These are phyloP conservation scores for Hyaloperonospora brassicae DNA, from an alignment of 352 stramenopile species.

Conservation along the genomic window DNA sequence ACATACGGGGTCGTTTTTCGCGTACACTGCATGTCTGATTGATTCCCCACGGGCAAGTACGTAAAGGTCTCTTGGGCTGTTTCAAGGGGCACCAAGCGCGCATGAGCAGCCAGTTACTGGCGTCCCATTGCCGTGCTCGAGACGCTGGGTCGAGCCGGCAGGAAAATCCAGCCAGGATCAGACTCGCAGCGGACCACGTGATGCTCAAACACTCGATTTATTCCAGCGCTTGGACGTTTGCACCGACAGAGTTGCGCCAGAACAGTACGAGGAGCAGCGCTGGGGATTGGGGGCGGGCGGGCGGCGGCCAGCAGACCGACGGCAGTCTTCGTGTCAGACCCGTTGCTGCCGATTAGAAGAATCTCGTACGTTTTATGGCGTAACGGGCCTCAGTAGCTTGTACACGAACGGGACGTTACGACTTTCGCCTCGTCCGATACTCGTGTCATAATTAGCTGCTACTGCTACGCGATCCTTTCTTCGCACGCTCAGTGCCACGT, in stretches of 20 bases:
- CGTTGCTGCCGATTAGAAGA: constrained; percentile 11
- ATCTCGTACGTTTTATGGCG: constrained; percentile 12
- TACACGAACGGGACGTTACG: neutral
- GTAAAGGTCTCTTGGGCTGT: neutral
- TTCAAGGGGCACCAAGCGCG: neutral
- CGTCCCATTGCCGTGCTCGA: neutral
- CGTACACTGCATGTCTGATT: too few relatives aligned
- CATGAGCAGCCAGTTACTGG: constrained; percentile 9
- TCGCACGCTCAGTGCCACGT: neutral
- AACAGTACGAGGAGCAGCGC: too few relatives aligned
- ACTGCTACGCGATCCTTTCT: neutral
- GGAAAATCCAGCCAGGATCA: constrained; percentile 19
- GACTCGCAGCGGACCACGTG: neutral
- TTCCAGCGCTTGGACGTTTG: neutral
- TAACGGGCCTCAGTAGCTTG: too few relatives aligned
- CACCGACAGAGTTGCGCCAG: neutral
- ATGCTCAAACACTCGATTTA: neutral
- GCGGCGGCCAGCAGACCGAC: neutral
- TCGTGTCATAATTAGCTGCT: neutral
- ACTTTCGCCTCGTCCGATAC: neutral
- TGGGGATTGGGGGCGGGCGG: neutral
- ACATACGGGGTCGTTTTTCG: too few relatives aligned
- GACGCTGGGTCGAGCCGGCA: constrained; percentile 10
- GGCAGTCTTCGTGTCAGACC: constrained; percentile 8
- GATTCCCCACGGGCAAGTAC: too few relatives aligned